Percentiles rank a stretch among this genome's conserved stretches.
These are phyloP conservation scores for Botrytis cinerea DNA, from an alignment of 2,329 filamentous ascomycete genomes.

Conservation along the genomic window DNA sequence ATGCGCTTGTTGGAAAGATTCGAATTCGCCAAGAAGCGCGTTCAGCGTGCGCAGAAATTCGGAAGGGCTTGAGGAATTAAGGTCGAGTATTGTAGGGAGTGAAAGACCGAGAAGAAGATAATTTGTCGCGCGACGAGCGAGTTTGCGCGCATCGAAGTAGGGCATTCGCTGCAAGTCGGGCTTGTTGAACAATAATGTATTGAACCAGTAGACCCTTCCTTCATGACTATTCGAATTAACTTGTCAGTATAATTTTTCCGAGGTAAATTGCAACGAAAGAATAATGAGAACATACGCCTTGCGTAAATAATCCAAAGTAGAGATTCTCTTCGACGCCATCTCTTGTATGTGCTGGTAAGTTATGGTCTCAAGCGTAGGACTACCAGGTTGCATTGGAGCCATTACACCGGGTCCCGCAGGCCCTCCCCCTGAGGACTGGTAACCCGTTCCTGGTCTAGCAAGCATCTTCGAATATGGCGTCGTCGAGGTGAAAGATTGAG, in stretches of 20 bases:
- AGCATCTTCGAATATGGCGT: conserved; percentile 40
- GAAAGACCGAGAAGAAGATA: conserved; percentile 92
- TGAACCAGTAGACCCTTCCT: conserved; percentile 96
- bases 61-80: conserved; percentile 74
- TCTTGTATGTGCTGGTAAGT: conserved; percentile 72
- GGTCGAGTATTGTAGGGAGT: conserved; percentile 83
- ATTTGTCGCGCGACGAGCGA: conserved; percentile 88
- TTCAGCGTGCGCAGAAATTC: conserved; percentile 90
- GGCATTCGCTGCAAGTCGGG: conserved; percentile 77
- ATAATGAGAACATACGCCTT: conserved; percentile 70
- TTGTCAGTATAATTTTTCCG: conserved; percentile 8
- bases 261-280: not conserved
- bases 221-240: conserved; percentile 67
- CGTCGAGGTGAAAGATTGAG: conserved; percentile 35
- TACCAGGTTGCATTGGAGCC: conserved; percentile 34
- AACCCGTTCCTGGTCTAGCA: conserved; percentile 36
- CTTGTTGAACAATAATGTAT: conserved; percentile 89
- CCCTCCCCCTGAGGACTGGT: conserved; percentile 30
- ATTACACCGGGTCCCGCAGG: conserved; percentile 30
- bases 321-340: conserved; percentile 86
- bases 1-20: conserved; percentile 87
- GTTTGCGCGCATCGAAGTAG: conserved; percentile 80
- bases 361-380: conserved; percentile 42
- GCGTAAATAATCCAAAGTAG: conserved; percentile 86
- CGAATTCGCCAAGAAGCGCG: conserved; percentile 84